Evolutionary conservation across 1,284 basidiomycete genomes (phyloP).

Genomic region (Ceratobasidium theobromae): DNA sequence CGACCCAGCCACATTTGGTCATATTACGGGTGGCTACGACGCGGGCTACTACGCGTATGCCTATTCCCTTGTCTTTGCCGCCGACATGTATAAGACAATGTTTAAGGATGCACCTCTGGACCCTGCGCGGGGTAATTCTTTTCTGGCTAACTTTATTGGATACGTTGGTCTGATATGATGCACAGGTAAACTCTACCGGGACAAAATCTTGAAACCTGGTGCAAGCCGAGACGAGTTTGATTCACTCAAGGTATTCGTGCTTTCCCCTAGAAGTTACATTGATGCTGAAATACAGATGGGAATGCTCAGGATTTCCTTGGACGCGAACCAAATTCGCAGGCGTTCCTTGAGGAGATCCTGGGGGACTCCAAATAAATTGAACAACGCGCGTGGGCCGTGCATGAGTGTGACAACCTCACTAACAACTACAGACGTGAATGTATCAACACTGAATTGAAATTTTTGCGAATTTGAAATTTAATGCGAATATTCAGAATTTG

Average conservation of each 20-base stretch:
- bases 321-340: constrained; percentile 70
- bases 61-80: constrained; percentile 72
- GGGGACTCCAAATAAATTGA: too few relatives aligned
- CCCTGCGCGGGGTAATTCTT: constrained; percentile 52
- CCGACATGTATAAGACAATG: constrained; percentile 79
- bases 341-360: constrained; percentile 65
- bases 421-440: too few relatives aligned
- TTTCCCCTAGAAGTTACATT: neutral
- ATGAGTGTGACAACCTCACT: too few relatives aligned
- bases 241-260: constrained; percentile 51
- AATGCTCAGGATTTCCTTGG: constrained; percentile 71
- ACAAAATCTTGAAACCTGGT: constrained; percentile 56
- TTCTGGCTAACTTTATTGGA: neutral
- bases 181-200: constrained; percentile 49
- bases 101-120: constrained; percentile 76
- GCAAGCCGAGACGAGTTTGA: constrained; percentile 60
- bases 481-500: too few relatives aligned
- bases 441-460: too few relatives aligned
- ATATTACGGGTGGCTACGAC: constrained; percentile 71
- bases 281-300: constrained; percentile 46
- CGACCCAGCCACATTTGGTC: constrained; percentile 69
- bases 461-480: too few relatives aligned
- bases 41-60: constrained; percentile 78
- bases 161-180: constrained; percentile 30
- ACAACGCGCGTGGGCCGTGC: too few relatives aligned